A percentile compares a stretch with the other conserved stretches of the same genome.
These are phyloP conservation scores for Pluteus cervinus DNA, from an alignment of 768 basidiomycete genomes.

Conservation along the genomic window DNA sequence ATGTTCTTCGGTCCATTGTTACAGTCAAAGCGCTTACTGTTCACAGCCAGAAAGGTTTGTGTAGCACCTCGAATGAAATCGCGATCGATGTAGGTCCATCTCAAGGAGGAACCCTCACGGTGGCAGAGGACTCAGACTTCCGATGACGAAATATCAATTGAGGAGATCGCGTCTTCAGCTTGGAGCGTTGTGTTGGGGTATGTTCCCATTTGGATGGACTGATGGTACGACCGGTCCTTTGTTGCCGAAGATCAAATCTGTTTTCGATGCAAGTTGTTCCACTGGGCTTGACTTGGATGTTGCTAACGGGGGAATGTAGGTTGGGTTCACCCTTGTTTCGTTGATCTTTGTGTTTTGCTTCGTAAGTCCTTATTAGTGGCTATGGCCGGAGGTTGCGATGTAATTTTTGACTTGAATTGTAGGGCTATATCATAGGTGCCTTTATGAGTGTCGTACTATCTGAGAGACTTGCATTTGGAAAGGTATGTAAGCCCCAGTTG, in stretches of 20 bases:
- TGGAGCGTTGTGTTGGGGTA: slow-evolving; percentile 42
- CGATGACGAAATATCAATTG: too few relatives aligned
- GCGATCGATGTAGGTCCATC: too few relatives aligned
- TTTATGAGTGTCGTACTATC: slow-evolving; percentile 32
- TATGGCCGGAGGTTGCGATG: too few relatives aligned
- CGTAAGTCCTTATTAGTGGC: slow-evolving; percentile 19
- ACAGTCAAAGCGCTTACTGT: slow-evolving; percentile 10
- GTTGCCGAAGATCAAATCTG: slow-evolving; percentile 61
- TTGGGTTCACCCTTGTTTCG: slow-evolving; percentile 49
- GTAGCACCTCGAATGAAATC: too few relatives aligned
- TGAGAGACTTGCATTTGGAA: slow-evolving; percentile 35
- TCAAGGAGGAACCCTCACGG: too few relatives aligned
- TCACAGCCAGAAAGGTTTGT: slow-evolving; percentile 94
- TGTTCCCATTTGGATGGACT: slow-evolving; percentile 72
- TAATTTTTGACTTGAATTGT: neutral
- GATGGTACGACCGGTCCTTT: slow-evolving; percentile 73
- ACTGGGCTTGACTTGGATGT: too few relatives aligned
- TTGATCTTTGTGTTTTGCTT: slow-evolving; percentile 47
- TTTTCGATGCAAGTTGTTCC: slow-evolving; percentile 46
- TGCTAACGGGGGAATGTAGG: slow-evolving; percentile 18
- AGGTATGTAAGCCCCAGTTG: slow-evolving; percentile 21
- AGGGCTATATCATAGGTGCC: slow-evolving; percentile 38
- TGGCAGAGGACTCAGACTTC: too few relatives aligned
- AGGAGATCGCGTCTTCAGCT: slow-evolving; percentile 47
- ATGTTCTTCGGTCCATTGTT: slow-evolving; percentile 7